phyloP scores from a whole-genome alignment of 1,284 basidiomycete species.

The Cutaneotrichosporon mucoides region DNA sequence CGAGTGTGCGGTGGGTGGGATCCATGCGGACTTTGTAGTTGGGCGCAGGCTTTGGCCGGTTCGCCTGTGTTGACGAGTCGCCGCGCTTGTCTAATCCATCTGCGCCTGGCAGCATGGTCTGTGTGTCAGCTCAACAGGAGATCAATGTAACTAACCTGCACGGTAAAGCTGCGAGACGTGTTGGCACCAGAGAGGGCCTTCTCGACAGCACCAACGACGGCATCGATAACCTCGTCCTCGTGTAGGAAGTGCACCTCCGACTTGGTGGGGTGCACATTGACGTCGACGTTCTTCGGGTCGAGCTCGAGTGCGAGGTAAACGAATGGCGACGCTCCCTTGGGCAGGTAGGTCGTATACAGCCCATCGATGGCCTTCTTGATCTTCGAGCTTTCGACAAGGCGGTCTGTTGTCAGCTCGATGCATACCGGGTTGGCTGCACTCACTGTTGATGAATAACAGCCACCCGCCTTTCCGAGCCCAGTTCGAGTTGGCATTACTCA shows the following conservation, averaged over 20 bases:
- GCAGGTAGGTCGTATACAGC: slow-evolving; percentile 76
- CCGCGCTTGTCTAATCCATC: slow-evolving; percentile 20
- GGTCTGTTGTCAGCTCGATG: slow-evolving; percentile 57
- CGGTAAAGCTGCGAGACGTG: slow-evolving; percentile 68
- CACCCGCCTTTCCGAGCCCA: slow-evolving; percentile 71
- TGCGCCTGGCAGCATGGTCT: slow-evolving; percentile 47
- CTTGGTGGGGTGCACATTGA: slow-evolving; percentile 98
- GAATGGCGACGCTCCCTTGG: slow-evolving; percentile 87
- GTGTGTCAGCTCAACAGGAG: not conserved
- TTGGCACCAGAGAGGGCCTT: slow-evolving; percentile 61
- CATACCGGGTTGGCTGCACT: slow-evolving; percentile 34
- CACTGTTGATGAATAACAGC: slow-evolving; percentile 96
- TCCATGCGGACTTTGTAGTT: slow-evolving; percentile 93
- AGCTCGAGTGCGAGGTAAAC: slow-evolving; percentile 85
- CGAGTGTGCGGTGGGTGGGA: slow-evolving; percentile 77
- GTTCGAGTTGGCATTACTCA: slow-evolving; percentile 85
- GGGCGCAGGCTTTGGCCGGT: slow-evolving; percentile 53
- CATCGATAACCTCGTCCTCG: slow-evolving; percentile 81
- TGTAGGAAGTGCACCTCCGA: slow-evolving; percentile 93
- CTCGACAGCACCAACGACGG: slow-evolving; percentile 70
- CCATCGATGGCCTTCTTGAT: slow-evolving; percentile 85
- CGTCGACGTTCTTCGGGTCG: slow-evolving; percentile 83
- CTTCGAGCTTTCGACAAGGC: slow-evolving; percentile 82
- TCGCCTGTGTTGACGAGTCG: slow-evolving; percentile 4
- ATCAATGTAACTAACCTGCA: slow-evolving; percentile 54